Percentiles rank a stretch among this genome's conserved stretches.
phyloP scores from a whole-genome alignment of 1,139 yeast species.

The Candida pseudocylindracea region DNA sequence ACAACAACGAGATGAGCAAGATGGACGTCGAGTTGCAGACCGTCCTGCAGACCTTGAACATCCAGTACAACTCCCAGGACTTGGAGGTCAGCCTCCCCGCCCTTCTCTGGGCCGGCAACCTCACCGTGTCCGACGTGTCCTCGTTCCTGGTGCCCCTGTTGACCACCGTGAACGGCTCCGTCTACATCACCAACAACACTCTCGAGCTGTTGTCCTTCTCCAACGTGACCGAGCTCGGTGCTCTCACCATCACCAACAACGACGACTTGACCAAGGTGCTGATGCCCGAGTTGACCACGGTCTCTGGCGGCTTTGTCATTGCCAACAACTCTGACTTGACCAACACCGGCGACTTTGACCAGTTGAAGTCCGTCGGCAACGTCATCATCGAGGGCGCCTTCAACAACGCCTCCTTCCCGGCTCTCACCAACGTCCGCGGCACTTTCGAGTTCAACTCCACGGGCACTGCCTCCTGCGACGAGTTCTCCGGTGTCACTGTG shows the following conservation, averaged over 20 bases:
- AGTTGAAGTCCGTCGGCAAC: slow-evolving; percentile 66
- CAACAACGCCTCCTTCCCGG: slow-evolving; percentile 52
- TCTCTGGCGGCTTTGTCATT: slow-evolving; percentile 80
- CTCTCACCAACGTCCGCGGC: slow-evolving; percentile 66
- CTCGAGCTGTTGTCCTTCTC: slow-evolving; percentile 35
- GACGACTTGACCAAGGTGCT: slow-evolving; percentile 44
- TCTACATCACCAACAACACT: slow-evolving; percentile 50
- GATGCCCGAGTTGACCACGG: slow-evolving; percentile 42
- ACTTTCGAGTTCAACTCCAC: slow-evolving; percentile 65
- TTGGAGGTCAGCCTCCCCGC: slow-evolving; percentile 47
- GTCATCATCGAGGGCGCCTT: slow-evolving; percentile 62
- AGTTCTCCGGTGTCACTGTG: slow-evolving; percentile 55
- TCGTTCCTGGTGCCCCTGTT: slow-evolving; percentile 52
- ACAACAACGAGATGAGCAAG: slow-evolving; percentile 43
- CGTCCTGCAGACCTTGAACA: slow-evolving; percentile 52
- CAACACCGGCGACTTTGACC: slow-evolving; percentile 50
- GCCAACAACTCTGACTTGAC: slow-evolving; percentile 60
- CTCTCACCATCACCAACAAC: slow-evolving; percentile 59
- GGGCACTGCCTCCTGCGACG: slow-evolving; percentile 61
- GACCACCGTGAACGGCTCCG: slow-evolving; percentile 52
- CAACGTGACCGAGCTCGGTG: slow-evolving; percentile 41
- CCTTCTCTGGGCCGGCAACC: slow-evolving; percentile 67
- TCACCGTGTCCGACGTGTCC: slow-evolving; percentile 60
- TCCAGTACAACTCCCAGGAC: slow-evolving; percentile 67
- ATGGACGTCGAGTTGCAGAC: slow-evolving; percentile 52